Percentiles rank a stretch among this genome's conserved stretches.
Evolutionary conservation across 208 protist species (phyloP).

Genomic region (Acanthamoeba culbertsoni): DNA sequence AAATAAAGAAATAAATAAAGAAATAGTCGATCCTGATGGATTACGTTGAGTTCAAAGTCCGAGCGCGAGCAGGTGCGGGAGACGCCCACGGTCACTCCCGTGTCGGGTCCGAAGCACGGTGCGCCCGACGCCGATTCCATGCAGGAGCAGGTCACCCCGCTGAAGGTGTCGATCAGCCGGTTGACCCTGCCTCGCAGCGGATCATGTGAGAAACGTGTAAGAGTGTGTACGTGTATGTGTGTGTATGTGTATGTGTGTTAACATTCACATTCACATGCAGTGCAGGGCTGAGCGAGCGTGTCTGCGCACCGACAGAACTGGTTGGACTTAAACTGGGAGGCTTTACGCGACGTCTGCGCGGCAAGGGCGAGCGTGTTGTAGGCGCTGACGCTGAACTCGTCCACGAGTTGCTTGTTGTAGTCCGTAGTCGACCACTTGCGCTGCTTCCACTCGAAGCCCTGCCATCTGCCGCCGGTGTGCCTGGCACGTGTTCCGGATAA

Average conservation of each 20-base stretch:
- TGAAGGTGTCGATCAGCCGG: neutral
- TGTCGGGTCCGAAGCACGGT: neutral
- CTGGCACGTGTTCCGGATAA: neutral
- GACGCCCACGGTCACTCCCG: neutral
- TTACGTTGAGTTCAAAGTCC: neutral
- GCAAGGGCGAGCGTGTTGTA: neutral
- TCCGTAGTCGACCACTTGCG: conserved; percentile 7
- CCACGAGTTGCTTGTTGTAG: neutral
- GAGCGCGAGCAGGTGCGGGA: neutral
- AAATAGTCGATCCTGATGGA: neutral
- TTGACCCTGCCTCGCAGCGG: neutral
- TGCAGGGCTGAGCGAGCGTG: neutral
- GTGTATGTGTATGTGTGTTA: too few species aligned
- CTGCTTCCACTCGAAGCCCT: conserved; percentile 20
- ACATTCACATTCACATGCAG: too few species aligned
- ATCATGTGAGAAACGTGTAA: neutral
- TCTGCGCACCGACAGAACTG: conserved; percentile 15
- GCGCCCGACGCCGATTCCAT: neutral
- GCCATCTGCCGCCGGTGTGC: neutral
- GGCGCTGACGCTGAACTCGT: neutral
- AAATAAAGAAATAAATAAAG: neutral
- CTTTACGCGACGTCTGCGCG: neutral
- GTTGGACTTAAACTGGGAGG: conserved; percentile 11
- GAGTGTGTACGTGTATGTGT: too few species aligned
- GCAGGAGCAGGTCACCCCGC: neutral